A percentile compares a stretch with the other conserved stretches of the same genome.
These are phyloP conservation scores for Nannizziopsis barbatae DNA, from an alignment of 2,329 filamentous ascomycete genomes.

Conservation along the genomic window DNA sequence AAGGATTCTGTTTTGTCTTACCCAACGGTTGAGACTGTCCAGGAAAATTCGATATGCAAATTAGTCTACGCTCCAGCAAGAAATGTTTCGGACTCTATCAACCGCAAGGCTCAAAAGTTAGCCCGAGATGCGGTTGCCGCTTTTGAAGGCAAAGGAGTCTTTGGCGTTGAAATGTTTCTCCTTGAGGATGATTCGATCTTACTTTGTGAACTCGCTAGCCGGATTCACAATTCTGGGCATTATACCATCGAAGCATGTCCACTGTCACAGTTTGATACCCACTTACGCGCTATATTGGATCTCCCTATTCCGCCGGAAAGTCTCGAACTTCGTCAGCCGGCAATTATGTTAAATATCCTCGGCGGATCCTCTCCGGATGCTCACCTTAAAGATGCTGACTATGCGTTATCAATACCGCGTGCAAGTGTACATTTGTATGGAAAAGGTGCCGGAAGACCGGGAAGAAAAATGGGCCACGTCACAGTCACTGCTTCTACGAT, in stretches of 20 bases:
- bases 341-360: conserved; percentile 47
- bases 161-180: conserved; percentile 94
- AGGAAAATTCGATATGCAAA: conserved; percentile 92
- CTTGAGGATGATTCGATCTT: conserved; percentile 59
- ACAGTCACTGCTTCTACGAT: conserved; percentile 64
- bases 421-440: conserved; percentile 77
- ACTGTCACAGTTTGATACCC: conserved; percentile 83
- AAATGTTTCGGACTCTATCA: conserved; percentile 50
- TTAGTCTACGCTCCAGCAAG: conserved; percentile 79
- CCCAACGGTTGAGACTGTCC: conserved; percentile 84
- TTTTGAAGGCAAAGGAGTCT: conserved; percentile 82
- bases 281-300: conserved; percentile 72
- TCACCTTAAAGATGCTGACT: conserved; percentile 49
- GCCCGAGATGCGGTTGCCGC: conserved; percentile 67
- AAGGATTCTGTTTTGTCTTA: conserved; percentile 65
- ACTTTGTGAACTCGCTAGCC: conserved; percentile 77
- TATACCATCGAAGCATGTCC: conserved; percentile 88
- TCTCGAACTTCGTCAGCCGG: conserved; percentile 37
- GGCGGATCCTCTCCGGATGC: conserved; percentile 48
- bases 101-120: conserved; percentile 58
- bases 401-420: conserved; percentile 47
- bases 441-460: conserved; percentile 70
- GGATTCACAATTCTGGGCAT: conserved; percentile 85
- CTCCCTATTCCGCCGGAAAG: conserved; percentile 48
- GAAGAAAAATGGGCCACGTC: conserved; percentile 91